Base-by-base conservation (phyloP, 495 filamentous ascomycete species). In the Baudoinia panamericana region DNA sequence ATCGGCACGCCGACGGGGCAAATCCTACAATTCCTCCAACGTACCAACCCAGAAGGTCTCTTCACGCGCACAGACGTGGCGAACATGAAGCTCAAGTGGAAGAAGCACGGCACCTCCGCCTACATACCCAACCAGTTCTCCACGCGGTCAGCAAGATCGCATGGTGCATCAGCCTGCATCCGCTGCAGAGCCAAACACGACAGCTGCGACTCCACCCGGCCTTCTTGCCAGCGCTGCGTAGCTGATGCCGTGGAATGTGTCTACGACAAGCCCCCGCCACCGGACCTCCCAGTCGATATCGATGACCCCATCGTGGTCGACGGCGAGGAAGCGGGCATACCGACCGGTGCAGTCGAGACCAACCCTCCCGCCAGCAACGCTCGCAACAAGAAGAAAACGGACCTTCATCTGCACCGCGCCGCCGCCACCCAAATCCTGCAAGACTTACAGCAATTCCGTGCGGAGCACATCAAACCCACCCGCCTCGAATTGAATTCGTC, bases 31-130 rank as follows among this genome's bases (percentile, higher is more conserved):
- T 50, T 50, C 26, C 36, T 50, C 23, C 34, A 45, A 23, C 21
- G 30, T 9, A 50, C 47, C 10, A 45, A 50, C 26, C 47, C 41
- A 8, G 37, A 41, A 11, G 47, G 47, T 12, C 41, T 50, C 5
- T 50, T 45, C 31, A 50, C 47, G 7, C 41, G 47, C 7, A 46
- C 47, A 1, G 47, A 50, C 25, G 47, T 50, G 3, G 41, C 41
- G 8, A 50, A 50, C 18, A 50, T 50, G 47, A 50, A 50, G 42
- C 41, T 45, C 2, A 45, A 41, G 19, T 46, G 22, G 10, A 50
- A 45, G 29, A 50, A 45, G 36, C 41, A 29, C 16, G 47, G 47
- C n/a, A 46, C 41, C 5, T 50, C 35, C 22, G 19, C 30, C 11
- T 12, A 29, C 22, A 8, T 10, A 15, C 10, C 17, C 2, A 17